phyloP scores from a whole-genome alignment of 1,284 basidiomycete genomes.

The Papiliotrema terrestris region DNA sequence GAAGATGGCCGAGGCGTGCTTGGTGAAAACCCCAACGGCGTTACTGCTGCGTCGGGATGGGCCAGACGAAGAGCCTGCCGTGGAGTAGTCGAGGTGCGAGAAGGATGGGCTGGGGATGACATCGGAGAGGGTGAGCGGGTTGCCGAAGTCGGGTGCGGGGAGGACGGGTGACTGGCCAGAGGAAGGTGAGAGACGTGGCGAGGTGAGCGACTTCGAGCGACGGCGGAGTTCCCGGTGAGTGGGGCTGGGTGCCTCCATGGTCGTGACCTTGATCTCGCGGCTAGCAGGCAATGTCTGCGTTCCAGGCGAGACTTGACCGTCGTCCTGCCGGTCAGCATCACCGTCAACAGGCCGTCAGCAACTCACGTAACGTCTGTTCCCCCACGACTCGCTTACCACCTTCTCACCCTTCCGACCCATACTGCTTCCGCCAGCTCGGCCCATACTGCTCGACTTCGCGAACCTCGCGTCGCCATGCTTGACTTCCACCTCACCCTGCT shows the following conservation, averaged over 20 bases:
- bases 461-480: background rate
- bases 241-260: background rate
- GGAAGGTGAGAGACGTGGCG: constrained; percentile 10
- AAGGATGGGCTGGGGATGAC: constrained; percentile 22
- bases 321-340: background rate
- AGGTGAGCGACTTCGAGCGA: constrained; percentile 20
- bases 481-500: constrained; percentile 1
- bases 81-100: constrained; percentile 25
- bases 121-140: constrained; percentile 12
- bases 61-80: constrained; percentile 12
- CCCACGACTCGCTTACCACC: background rate
- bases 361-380: background rate
- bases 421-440: background rate
- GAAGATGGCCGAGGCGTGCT: constrained; percentile 8
- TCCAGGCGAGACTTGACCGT: background rate
- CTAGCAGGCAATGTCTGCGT: background rate
- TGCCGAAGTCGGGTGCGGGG: constrained; percentile 20
- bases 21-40: background rate
- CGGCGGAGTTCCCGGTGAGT: constrained; percentile 2
- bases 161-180: constrained; percentile 5
- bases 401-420: background rate
- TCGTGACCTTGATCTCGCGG: background rate
- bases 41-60: constrained; percentile 2
- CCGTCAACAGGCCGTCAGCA: background rate
- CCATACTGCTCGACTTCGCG: background rate